Conservation (phyloP, 192 early-diverging fungal species). For the Funneliformis geosporum region DNA sequence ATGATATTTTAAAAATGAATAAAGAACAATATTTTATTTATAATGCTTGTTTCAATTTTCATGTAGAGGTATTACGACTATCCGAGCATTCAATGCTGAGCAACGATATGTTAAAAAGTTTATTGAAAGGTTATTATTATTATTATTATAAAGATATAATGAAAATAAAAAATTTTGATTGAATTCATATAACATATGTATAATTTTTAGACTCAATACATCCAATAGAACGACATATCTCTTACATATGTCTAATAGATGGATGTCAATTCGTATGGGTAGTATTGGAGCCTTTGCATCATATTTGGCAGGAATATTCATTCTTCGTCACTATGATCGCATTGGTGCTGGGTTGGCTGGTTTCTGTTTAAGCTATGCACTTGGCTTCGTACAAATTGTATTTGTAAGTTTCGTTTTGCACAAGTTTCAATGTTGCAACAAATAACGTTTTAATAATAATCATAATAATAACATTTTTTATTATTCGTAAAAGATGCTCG, state of each 20-base stretch:
- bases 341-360: constrained; percentile 83
- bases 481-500: constrained; percentile 13
- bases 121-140: constrained; percentile 28
- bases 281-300: constrained; percentile 70
- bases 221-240: constrained; percentile 82
- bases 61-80: constrained; percentile 71
- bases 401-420: constrained; percentile 38
- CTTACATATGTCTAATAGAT: constrained; percentile 81
- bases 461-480: neutral
- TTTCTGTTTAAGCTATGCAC: constrained; percentile 78
- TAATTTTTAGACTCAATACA: constrained; percentile 47
- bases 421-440: neutral
- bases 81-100: constrained; percentile 80
- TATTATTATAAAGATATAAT: neutral
- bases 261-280: constrained; percentile 85
- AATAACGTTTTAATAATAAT: neutral
- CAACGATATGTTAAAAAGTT: constrained; percentile 64
- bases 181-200: neutral
- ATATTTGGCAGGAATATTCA: constrained; percentile 63
- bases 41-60: constrained; percentile 71
- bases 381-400: constrained; percentile 63
- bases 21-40: constrained; percentile 82
- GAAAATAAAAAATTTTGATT: neutral
- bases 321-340: constrained; percentile 50
- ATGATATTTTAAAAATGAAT: constrained; percentile 68